Evolutionary conservation across 108 stramenopile species (phyloP), one percentile per base, ranked within the genome.

Genomic region (Cyclotella atomus): DNA sequence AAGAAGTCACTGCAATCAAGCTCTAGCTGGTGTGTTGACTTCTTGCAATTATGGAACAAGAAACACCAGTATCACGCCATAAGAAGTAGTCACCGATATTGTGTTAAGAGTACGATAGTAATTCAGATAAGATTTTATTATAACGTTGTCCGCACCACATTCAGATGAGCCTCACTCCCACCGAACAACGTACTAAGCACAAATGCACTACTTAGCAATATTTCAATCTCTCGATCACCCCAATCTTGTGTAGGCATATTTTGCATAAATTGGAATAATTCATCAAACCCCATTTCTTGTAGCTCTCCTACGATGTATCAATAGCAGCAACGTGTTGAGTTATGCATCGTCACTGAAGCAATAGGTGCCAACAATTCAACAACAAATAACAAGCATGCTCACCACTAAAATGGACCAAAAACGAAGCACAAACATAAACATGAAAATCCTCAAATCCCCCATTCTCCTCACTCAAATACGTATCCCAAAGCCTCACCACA

Each of bases 401-500:
- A n/a, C 73, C 68, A 54, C 88, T 87, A 68, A 96, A 99, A 60
- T 94, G 95, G 32, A 94, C 95, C 75, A 99, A 73, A 65, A 99
- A 90, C 20, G 98, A 97, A 8, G 97, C 97, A 82, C 98, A 99
- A 16, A 99, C 95, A 77, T 99, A 99, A 17, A 97, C 95, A 79
- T 99, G 98, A 85, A 99, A 99, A 49, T 91, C 87, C 60, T 95
- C 93, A 85, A 99, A 99, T 9, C 98, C 97, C 6, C 87, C 89
- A 55, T 79, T 80, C 12, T 83, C 89, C 76, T 98, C 96, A 49
- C 88, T 82, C 30, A 98, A 77, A 75, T 97, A 97, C 1, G 96
- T 95, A 79, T 98, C 98, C 96, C 96, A 98, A 55, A 98, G 70
- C 34, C 98, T 88, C 41, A 95, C 74, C 30, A 95, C 86, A 73